Evolutionary conservation across 2,329 filamentous ascomycete genomes (phyloP).

Genomic region (Coniella lustricola): DNA sequence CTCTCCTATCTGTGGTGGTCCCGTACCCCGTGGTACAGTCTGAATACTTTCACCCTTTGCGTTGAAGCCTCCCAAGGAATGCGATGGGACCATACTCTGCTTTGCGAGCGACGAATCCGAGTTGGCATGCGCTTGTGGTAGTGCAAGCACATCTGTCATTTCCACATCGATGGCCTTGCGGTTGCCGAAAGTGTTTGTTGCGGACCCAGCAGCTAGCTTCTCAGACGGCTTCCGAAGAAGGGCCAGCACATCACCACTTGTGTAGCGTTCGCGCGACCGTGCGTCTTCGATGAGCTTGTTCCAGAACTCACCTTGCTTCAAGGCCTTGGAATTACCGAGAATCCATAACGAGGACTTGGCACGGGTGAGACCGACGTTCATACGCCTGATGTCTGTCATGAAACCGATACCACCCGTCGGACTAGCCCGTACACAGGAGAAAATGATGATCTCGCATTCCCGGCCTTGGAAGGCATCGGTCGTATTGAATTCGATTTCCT

Average conservation of each 20-base stretch:
- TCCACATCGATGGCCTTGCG: slow-evolving; percentile 18
- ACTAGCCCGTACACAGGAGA: slow-evolving; percentile 92
- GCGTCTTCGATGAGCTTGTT: slow-evolving; percentile 78
- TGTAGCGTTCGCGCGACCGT: slow-evolving; percentile 66
- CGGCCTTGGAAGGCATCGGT: slow-evolving; percentile 97
- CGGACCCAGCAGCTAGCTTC: slow-evolving; percentile 24
- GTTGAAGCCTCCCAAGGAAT: slow-evolving; percentile 19
- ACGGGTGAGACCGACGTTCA: slow-evolving; percentile 97
- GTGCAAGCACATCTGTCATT: slow-evolving; percentile 20
- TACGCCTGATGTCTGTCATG: slow-evolving; percentile 94
- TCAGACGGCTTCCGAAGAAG: slow-evolving; percentile 40
- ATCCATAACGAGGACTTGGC: slow-evolving; percentile 97
- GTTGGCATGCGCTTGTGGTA: not conserved
- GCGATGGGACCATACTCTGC: not conserved
- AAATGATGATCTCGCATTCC: slow-evolving; percentile 97
- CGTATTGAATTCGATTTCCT: slow-evolving; percentile 92
- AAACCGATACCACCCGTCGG: slow-evolving; percentile 95
- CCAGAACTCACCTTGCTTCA: slow-evolving; percentile 89
- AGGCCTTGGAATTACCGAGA: slow-evolving; percentile 80
- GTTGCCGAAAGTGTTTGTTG: slow-evolving; percentile 4
- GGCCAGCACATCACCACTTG: slow-evolving; percentile 51
- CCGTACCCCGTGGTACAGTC: slow-evolving; percentile 9
- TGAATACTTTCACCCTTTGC: slow-evolving; percentile 23
- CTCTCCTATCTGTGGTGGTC: slow-evolving; percentile 10
- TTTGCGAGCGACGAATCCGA: not conserved